Percentiles rank a stretch among this genome's conserved stretches.
Conservation (phyloP, 2,329 filamentous ascomycete genomes). For the Sordariomycetes sp. region DNA sequence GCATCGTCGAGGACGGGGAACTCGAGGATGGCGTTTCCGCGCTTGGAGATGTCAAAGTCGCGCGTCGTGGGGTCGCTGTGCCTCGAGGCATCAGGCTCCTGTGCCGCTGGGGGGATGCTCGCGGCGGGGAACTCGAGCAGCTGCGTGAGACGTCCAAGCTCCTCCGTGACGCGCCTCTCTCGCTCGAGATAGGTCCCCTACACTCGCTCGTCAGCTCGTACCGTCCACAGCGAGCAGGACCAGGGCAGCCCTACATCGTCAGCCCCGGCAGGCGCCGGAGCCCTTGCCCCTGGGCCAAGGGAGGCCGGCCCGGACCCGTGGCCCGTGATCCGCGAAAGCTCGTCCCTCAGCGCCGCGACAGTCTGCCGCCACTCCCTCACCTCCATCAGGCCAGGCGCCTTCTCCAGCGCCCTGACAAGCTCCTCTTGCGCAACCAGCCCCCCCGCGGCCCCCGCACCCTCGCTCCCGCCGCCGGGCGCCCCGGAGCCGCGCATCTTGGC, state of each 20-base stretch:
- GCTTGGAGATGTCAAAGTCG: conserved; percentile 27
- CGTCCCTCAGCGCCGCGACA: neutral
- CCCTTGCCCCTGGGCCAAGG: neutral
- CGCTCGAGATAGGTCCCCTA: neutral
- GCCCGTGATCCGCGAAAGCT: neutral
- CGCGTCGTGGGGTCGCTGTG: conserved; percentile 19
- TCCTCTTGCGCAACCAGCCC: conserved; percentile 10
- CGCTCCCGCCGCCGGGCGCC: too few species aligned
- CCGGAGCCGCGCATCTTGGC: neutral
- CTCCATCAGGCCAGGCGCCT: conserved; percentile 13
- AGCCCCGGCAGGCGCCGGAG: neutral
- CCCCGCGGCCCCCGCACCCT: neutral
- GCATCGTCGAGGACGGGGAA: conserved; percentile 20
- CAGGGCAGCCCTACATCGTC: neutral
- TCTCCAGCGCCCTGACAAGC: conserved; percentile 14
- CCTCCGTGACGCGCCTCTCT: neutral
- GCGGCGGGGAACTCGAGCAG: neutral
- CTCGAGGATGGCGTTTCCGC: conserved; percentile 36
- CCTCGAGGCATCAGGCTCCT: neutral
- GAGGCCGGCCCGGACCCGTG: neutral
- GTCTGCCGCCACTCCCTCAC: conserved; percentile 19
- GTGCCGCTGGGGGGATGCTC: neutral
- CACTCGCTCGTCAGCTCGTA: neutral
- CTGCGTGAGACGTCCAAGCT: neutral
- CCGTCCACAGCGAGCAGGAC: neutral